Conservation (phyloP, 768 basidiomycete genomes). For the Boletus reticulatus region DNA sequence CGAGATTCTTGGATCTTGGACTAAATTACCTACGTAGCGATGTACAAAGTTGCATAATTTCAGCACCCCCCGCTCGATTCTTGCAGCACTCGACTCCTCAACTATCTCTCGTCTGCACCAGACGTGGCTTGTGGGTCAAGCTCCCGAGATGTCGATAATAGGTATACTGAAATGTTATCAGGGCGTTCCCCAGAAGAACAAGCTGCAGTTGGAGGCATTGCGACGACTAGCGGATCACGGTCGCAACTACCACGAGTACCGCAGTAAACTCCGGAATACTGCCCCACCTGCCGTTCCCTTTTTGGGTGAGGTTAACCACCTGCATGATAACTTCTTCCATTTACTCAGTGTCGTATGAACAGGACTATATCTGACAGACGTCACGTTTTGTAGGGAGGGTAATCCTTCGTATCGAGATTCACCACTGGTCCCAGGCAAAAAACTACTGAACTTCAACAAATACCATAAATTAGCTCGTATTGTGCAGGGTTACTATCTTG, state of each 20-base stretch:
- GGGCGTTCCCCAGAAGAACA: conserved; percentile 86
- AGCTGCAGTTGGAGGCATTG: conserved; percentile 70
- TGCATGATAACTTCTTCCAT: background rate
- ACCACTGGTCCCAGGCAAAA: conserved; percentile 69
- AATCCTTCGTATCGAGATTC: conserved; percentile 85
- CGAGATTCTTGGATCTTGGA: conserved; percentile 1
- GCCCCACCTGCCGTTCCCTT: conserved; percentile 93
- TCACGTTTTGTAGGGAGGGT: conserved; percentile 95
- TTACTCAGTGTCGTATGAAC: conserved; percentile 15
- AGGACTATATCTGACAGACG: conserved; percentile 87
- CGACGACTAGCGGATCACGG: conserved; percentile 89
- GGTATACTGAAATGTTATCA: conserved; percentile 31
- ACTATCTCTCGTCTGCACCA: conserved; percentile 89
- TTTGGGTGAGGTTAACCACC: conserved; percentile 56
- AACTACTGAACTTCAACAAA: conserved; percentile 94
- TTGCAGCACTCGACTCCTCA: conserved; percentile 94
- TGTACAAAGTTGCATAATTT: conserved; percentile 84
- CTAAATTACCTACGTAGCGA: conserved; percentile 50
- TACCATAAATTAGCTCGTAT: conserved; percentile 89
- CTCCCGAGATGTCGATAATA: background rate
- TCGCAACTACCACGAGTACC: conserved; percentile 89
- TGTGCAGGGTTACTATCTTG: conserved; percentile 58
- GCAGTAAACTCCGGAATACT: conserved; percentile 81
- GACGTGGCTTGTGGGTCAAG: conserved; percentile 83
- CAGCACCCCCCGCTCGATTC: conserved; percentile 87